Percentiles rank a stretch among this genome's conserved stretches.
Conservation (phyloP, 768 basidiomycete genomes). For the Pholiota microspora region DNA sequence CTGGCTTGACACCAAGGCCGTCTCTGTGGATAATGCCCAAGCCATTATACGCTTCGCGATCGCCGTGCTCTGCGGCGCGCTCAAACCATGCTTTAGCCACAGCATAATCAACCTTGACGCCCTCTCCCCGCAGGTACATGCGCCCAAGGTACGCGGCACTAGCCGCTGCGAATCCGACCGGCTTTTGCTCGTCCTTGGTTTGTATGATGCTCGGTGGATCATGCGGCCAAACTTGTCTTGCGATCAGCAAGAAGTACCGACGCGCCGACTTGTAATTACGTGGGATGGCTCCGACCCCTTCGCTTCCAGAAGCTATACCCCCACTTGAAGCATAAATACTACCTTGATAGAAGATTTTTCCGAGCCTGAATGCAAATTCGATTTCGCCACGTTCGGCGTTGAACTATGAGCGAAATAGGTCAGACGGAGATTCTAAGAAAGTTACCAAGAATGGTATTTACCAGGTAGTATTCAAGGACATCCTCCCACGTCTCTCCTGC, state of each 20-base stretch:
- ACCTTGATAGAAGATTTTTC: constrained; percentile 96
- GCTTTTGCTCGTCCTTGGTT: constrained; percentile 50
- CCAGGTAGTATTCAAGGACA: constrained; percentile 88
- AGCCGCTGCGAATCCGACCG: constrained; percentile 64
- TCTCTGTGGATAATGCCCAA: constrained; percentile 93
- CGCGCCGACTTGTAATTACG: constrained; percentile 75
- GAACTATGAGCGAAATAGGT: constrained; percentile 52
- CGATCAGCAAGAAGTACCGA: constrained; percentile 83
- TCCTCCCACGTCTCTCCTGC: constrained; percentile 96
- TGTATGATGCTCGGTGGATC: constrained; percentile 62
- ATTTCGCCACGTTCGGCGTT: constrained; percentile 92
- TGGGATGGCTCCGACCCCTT: constrained; percentile 88
- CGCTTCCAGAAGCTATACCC: constrained; percentile 83
- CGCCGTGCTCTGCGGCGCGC: constrained; percentile 74
- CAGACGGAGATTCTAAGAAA: background rate
- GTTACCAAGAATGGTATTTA: constrained; percentile 33
- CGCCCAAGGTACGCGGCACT: constrained; percentile 89
- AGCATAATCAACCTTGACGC: constrained; percentile 71
- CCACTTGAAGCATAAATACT: constrained; percentile 81
- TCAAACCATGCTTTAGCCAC: constrained; percentile 94
- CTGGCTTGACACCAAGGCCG: constrained; percentile 68
- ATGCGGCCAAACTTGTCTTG: constrained; percentile 84
- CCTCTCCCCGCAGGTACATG: constrained; percentile 94
- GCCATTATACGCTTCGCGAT: constrained; percentile 87
- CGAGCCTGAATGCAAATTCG: constrained; percentile 87